Base-by-base conservation (phyloP, 1,284 basidiomycete genomes). In the Trichosporon sp. region DNA sequence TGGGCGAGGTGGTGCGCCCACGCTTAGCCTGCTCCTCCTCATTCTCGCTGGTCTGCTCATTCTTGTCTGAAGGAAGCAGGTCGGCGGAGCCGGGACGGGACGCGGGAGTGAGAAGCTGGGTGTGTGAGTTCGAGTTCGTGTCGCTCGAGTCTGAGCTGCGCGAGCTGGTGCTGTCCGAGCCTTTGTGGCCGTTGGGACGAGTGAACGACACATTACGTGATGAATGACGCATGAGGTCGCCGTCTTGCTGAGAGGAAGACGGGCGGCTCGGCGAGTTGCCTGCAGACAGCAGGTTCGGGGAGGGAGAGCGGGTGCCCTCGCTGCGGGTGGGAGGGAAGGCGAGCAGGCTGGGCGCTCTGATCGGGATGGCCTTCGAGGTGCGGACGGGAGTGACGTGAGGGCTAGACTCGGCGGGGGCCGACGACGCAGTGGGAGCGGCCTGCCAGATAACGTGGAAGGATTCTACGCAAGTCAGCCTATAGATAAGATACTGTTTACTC, bases 301-400 rank as follows among this genome's bases (percentile, higher is more conserved):
- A 73, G 6, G 70, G 64, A 3, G 65, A 53, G 53, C 68, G 66
- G 7, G 70, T 23, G 9, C 47, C 64, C 47, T 62, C 69, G 53
- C 75, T 73, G 2, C 80, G 78, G 1, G 80, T 79, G 18, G 81
- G 74, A 1, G 81, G 77, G 65, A 82, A 78, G 25, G 77, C 74
- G 34, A 77, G 76, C 47, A 82, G 73, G 6, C 77, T 70, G 23
- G 82, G 82, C 1, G 82, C 82, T 12, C 80, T 76, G 69, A 82
- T 81, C 1, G 80, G 78, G 65, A 81, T 80, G 1, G 82, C 81
- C 56, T 79, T 75, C 13, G 79, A 78, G 21, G 74, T 69, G 42
- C 78, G 76, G n/a, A 74, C 70, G 27, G 78, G 78, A 12, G 78
- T 77, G 34, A 44, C 38, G 64, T 62, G 68, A 44, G 72, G 69